Percentiles rank a stretch among this genome's conserved stretches.
These are phyloP conservation scores for Coemansia sp. DNA, from an alignment of 192 early-diverging fungal species.

Conservation along the genomic window DNA sequence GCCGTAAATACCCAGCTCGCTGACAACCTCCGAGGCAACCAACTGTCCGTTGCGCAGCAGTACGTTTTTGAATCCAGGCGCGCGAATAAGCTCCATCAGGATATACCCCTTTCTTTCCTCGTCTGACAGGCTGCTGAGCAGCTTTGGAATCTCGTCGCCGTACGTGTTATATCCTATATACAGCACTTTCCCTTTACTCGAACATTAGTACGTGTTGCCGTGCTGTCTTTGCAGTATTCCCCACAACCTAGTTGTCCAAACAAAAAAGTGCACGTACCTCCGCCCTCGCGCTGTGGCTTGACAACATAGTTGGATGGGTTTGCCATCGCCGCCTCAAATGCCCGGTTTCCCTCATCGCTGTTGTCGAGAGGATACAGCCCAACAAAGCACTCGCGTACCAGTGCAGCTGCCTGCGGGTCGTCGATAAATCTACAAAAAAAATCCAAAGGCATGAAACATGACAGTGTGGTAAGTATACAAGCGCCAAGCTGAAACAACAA, in stretches of 20 bases:
- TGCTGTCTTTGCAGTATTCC: background rate
- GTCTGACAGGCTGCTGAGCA: constrained; percentile 58
- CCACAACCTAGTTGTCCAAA: constrained; percentile 56
- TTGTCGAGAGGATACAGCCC: constrained; percentile 89
- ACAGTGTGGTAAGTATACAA: background rate
- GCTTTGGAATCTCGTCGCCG: constrained; percentile 73
- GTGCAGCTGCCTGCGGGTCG: constrained; percentile 49
- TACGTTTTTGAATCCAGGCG: constrained; percentile 71
- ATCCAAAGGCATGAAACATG: no score
- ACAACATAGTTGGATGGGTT: constrained; percentile 78
- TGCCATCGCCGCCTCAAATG: constrained; percentile 66
- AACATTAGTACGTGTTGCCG: background rate
- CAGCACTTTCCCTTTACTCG: background rate
- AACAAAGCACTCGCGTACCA: constrained; percentile 79
- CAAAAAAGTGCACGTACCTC: constrained; percentile 50
- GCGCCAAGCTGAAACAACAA: background rate
- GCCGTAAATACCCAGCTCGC: constrained; percentile 95
- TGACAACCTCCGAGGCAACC: constrained; percentile 75
- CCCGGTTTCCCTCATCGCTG: constrained; percentile 64
- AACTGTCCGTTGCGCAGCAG: constrained; percentile 80
- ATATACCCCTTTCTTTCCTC: constrained; percentile 86
- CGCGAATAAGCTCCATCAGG: constrained; percentile 93
- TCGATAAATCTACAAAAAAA: constrained; percentile 46
- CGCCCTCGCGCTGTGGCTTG: constrained; percentile 98
- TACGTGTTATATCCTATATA: constrained; percentile 82